Percentiles rank a stretch among this genome's conserved stretches.
Conservation (phyloP, 306 rosid genomes). For the Cucurbita ficifolia region DNA sequence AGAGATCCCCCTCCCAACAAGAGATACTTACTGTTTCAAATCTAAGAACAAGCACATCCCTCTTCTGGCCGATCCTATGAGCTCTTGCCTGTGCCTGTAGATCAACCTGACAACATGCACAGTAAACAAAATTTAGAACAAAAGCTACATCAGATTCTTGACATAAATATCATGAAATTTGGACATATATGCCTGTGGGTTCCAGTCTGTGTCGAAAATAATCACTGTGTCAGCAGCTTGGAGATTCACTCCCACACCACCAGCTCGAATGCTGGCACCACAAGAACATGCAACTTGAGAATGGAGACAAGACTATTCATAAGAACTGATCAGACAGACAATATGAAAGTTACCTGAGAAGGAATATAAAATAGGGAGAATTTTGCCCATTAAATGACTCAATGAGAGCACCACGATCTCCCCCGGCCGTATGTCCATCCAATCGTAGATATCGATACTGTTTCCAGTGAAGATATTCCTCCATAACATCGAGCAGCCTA, state of each 20-base stretch:
- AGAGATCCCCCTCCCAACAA: background rate
- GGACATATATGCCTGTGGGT: conserved; percentile 67
- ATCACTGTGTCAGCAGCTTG: conserved; percentile 99
- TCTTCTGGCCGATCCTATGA: conserved; percentile 98
- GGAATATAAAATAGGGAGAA: conserved; percentile 84
- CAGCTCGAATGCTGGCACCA: conserved; percentile 78
- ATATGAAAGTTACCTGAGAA: conserved; percentile 50
- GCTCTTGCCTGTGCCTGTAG: conserved; percentile 99
- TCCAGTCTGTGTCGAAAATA: conserved; percentile 98
- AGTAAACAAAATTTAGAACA: conserved; percentile 11
- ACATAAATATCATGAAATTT: conserved; percentile 4
- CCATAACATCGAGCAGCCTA: conserved; percentile 96
- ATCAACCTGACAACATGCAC: conserved; percentile 63
- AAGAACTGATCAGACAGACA: background rate
- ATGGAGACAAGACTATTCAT: background rate
- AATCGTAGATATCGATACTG: conserved; percentile 84
- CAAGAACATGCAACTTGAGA: background rate
- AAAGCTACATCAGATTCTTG: background rate
- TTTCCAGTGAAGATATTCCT: conserved; percentile 73
- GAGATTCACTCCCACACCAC: conserved; percentile 99
- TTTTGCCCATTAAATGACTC: conserved; percentile 53
- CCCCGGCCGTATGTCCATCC: conserved; percentile 96
- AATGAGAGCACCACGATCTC: conserved; percentile 96
- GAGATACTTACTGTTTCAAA: conserved; percentile 64
- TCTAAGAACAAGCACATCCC: conserved; percentile 96